phyloP scores from a whole-genome alignment of 352 stramenopile genomes.

The Hyaloperonospora brassicae region DNA sequence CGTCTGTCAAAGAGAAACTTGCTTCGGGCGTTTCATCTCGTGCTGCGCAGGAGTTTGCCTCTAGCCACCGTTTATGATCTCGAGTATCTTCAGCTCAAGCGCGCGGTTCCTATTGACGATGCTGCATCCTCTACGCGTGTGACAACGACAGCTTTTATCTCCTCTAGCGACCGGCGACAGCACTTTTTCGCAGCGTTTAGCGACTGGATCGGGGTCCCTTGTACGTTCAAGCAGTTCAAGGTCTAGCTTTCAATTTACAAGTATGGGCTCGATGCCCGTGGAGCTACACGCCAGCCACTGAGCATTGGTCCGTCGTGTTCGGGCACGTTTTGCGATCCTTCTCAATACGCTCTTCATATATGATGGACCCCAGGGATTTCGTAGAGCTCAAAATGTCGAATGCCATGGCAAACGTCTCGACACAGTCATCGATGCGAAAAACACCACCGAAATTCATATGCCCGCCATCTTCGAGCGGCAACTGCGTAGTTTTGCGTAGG shows the following conservation, averaged over 20 bases:
- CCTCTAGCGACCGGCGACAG: constrained; percentile 11
- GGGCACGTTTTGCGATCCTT: constrained; percentile 31
- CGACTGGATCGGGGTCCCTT: constrained; percentile 28
- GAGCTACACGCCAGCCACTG: not conserved
- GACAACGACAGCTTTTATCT: constrained; percentile 10
- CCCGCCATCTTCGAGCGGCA: constrained; percentile 32
- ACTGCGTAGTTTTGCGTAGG: constrained; percentile 39
- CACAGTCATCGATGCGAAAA: constrained; percentile 58
- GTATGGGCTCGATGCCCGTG: too few species aligned
- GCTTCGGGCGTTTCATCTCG: constrained; percentile 38
- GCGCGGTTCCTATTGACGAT: constrained; percentile 22
- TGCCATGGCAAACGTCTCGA: constrained; percentile 63
- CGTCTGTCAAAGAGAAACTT: constrained; percentile 55
- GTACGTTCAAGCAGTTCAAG: constrained; percentile 37
- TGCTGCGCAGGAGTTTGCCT: constrained; percentile 6
- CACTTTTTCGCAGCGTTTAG: constrained; percentile 28
- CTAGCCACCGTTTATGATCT: constrained; percentile 8
- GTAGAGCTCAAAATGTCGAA: constrained; percentile 48
- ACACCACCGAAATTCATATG: constrained; percentile 50
- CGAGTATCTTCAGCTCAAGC: constrained; percentile 36
- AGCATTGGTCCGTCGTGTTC: constrained; percentile 13
- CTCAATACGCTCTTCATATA: constrained; percentile 52
- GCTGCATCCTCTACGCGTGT: constrained; percentile 15
- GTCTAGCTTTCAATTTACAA: constrained; percentile 1
- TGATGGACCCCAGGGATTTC: constrained; percentile 40